Evolutionary conservation across 305 asterid genomes (phyloP).

Genomic region (Fraxinus platypoda): DNA sequence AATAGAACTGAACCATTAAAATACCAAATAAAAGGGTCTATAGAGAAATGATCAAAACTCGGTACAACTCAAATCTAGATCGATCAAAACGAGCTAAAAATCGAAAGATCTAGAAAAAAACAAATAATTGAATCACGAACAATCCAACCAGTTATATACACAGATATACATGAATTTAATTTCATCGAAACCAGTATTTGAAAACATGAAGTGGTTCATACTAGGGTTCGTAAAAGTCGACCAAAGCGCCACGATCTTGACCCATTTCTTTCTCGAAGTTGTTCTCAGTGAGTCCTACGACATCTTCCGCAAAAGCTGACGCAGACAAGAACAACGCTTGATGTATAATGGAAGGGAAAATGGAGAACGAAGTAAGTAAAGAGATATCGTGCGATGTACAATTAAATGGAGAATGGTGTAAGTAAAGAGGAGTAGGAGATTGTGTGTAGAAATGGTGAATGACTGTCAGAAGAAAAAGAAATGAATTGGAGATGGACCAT

Average conservation of each 20-base stretch:
- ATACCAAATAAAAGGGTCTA: neutral
- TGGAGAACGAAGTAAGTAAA: no score
- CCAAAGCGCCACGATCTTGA: constrained; percentile 77
- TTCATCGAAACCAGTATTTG: neutral
- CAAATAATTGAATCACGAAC: neutral
- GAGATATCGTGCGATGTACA: no score
- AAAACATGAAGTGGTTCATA: constrained; percentile 12
- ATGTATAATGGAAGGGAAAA: no score
- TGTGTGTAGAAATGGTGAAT: no score
- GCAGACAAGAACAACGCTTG: constrained; percentile 32
- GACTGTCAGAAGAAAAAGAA: no score
- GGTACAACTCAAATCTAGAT: constrained; percentile 23
- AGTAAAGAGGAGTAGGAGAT: no score
- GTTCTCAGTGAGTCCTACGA: constrained; percentile 69
- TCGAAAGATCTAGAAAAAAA: constrained; percentile 16
- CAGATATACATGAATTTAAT: neutral
- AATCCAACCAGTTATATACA: neutral
- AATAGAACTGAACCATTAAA: neutral
- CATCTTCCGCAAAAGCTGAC: constrained; percentile 63
- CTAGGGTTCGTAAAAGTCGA: constrained; percentile 92
- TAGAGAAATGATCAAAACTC: neutral
- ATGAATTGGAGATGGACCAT: no score
- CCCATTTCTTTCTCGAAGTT: constrained; percentile 84
- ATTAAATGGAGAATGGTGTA: no score
- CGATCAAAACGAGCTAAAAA: neutral